Evolutionary conservation across 495 filamentous ascomycete genomes (phyloP), one percentile per base, ranked within the genome.

Genomic region (Paragyromitra xinjiangensis): DNA sequence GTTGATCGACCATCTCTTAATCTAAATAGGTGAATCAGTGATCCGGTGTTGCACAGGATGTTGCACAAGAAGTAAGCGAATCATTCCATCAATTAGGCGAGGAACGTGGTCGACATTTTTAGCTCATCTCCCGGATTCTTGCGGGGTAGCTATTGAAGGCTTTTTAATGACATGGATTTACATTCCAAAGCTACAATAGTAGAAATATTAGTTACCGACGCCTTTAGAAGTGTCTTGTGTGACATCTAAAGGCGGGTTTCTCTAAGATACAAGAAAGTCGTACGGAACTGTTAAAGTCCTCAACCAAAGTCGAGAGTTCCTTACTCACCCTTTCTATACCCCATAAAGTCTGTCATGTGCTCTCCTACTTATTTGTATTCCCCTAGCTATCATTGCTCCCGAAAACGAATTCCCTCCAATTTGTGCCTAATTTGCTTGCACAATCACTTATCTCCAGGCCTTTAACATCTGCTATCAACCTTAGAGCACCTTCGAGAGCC

Each of bases 361-460:
- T 55, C 16, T 55, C 24, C 19, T 16, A 26, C 24, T 42, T 12
- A 44, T 55, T 39, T 48, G 44, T 37, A 75, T 45, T 37, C 40
- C 48, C 44, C 29, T 70, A 22, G 58, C 42, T 65, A 50, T 80
- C 62, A 58, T 69, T 14, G 19, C 81, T 83, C 19, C 92, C 94
- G 83, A 92, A 94, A 16, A 93, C 87, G 82, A 97, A 98, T 48
- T 86, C 85, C 68, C 85, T 89, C 91, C 93, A 98, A 81, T 99
- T 98, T 34, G 87, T 85, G 16, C 88, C 90, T 55, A 98, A 84
- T 76, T 85, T 87, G 79, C 84, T 85, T 29, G 94, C 87, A 6
- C 95, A 96, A 6, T 93, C 86, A 34, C 89, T 85, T 75, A 97
- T 84, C 7, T 83, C 83, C 94, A 95, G 97, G 14, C 89, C 91